A percentile compares a stretch with the other conserved stretches of the same genome.
Conservation (phyloP, 2,329 filamentous ascomycete species). For the Clarireedia paspali region DNA sequence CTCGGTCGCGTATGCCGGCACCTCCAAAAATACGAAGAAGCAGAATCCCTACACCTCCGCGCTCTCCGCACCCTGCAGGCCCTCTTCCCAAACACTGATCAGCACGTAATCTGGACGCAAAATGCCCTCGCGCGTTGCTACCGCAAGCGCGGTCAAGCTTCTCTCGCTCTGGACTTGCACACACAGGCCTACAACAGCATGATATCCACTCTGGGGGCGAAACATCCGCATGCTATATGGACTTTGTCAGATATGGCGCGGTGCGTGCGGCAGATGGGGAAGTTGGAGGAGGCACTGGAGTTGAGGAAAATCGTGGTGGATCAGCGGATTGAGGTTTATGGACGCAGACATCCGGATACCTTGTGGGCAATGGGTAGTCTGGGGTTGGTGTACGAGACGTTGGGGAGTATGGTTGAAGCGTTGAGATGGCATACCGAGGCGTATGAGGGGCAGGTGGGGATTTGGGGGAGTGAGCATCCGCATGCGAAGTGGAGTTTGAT, state of each 20-base stretch:
- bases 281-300: not conserved
- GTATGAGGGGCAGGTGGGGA: not conserved
- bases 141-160: not conserved
- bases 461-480: not conserved
- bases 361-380: constrained; percentile 8
- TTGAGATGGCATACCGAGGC: not conserved
- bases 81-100: constrained; percentile 1
- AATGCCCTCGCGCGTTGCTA: constrained; percentile 6
- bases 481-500: constrained; percentile 5
- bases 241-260: constrained; percentile 1
- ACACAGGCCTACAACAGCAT: constrained; percentile 3
- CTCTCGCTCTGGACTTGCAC: not conserved
- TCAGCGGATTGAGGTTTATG: not conserved
- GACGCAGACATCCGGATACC: not conserved
- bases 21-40: constrained; percentile 3
- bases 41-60: constrained; percentile 1
- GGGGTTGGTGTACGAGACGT: not conserved
- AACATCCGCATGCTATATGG: constrained; percentile 4
- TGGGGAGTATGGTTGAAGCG: not conserved
- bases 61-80: not conserved
- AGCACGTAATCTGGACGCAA: constrained; percentile 7
- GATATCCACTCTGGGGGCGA: not conserved
- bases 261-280: not conserved
- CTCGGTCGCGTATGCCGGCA: constrained; percentile 6
- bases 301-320: not conserved